Percentiles rank a stretch among this genome's conserved stretches.
Evolutionary conservation across 2,329 filamentous ascomycete species (phyloP).

Genomic region (Pseudofabraea citricarpa): DNA sequence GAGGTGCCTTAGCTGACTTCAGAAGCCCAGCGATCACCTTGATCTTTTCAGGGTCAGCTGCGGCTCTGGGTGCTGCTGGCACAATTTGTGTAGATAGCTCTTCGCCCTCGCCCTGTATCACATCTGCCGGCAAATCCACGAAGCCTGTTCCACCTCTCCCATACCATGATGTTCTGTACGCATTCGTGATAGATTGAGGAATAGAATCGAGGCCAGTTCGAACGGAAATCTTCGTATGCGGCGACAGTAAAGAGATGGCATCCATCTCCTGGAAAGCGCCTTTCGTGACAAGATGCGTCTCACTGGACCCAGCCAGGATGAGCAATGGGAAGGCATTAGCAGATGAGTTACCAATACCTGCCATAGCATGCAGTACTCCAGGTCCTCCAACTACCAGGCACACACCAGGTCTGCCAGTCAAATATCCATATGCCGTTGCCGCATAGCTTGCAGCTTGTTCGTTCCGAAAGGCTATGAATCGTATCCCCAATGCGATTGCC

Average conservation of each 20-base stretch:
- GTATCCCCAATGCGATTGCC: conserved; percentile 49
- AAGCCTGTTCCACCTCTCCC: conserved; percentile 45
- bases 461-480: conserved; percentile 54
- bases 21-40: conserved; percentile 38
- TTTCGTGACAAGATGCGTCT: conserved; percentile 45
- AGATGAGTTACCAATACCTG: conserved; percentile 47
- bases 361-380: conserved; percentile 52
- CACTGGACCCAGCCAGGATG: conserved; percentile 47
- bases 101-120: conserved; percentile 41
- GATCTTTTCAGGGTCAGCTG: conserved; percentile 38
- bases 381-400: conserved; percentile 56
- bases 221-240: conserved; percentile 47
- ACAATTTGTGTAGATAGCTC: conserved; percentile 21
- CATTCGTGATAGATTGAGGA: conserved; percentile 40
- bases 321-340: conserved; percentile 52
- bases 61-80: conserved; percentile 35
- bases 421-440: conserved; percentile 52
- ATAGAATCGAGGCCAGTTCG: conserved; percentile 40
- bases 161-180: conserved; percentile 48
- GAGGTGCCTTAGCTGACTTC: conserved; percentile 41
- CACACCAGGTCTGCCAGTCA: conserved; percentile 50
- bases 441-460: conserved; percentile 56
- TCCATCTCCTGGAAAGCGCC: conserved; percentile 55
- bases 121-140: conserved; percentile 50
- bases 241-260: conserved; percentile 44